Evolutionary conservation across 2,329 filamentous ascomycete genomes (phyloP).

Genomic region (Nothophaeocryptopus gaeumannii): DNA sequence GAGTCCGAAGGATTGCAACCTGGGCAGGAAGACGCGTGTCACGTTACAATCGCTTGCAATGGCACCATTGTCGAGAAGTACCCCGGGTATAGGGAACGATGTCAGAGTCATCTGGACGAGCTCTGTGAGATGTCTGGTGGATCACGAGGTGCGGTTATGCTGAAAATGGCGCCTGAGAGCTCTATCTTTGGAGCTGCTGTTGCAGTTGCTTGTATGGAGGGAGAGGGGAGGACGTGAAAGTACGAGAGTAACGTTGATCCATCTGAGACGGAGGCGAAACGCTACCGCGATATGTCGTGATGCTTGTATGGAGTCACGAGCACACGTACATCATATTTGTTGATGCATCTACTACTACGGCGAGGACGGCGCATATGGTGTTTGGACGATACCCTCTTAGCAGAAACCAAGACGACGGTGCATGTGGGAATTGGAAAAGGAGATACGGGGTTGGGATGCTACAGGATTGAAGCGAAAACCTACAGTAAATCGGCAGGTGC

Average conservation of each 20-base stretch:
- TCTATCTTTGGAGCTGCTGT: constrained; percentile 74
- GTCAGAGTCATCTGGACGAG: constrained; percentile 62
- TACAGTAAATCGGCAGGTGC: no score
- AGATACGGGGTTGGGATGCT: no score
- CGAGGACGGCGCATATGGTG: no score
- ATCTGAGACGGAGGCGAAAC: no score
- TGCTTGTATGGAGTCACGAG: no score
- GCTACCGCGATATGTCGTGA: no score
- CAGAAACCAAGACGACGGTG: no score
- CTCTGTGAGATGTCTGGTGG: constrained; percentile 48
- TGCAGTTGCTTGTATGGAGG: constrained; percentile 44
- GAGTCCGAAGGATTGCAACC: constrained; percentile 45
- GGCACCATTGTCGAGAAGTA: constrained; percentile 79
- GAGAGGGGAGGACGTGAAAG: background rate
- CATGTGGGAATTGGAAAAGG: no score
- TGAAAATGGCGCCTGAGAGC: constrained; percentile 70
- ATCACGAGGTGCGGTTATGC: constrained; percentile 50
- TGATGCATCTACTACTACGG: no score
- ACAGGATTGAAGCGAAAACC: no score
- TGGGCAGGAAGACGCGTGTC: constrained; percentile 27
- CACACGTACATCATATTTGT: no score
- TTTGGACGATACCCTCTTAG: no score
- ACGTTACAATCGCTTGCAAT: constrained; percentile 66
- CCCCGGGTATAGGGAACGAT: constrained; percentile 61
- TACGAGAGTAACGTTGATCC: background rate